phyloP scores from a whole-genome alignment of 805 yeast species.

The Candida qinlingensis region DNA sequence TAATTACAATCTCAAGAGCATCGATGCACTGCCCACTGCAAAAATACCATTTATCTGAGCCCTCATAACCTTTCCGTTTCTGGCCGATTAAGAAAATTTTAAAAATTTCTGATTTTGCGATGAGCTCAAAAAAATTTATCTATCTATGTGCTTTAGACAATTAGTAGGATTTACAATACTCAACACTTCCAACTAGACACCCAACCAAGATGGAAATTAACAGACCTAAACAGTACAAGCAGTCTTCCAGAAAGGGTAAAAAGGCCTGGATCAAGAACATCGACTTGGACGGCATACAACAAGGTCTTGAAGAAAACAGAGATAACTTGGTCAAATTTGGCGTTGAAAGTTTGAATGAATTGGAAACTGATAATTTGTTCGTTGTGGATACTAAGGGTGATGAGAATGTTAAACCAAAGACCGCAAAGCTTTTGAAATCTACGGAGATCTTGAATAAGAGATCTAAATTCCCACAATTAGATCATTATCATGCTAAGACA shows the following conservation, averaged over 20 bases:
- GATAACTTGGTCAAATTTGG: slow-evolving; percentile 57
- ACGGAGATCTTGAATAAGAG: slow-evolving; percentile 54
- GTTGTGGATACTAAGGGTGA: slow-evolving; percentile 67
- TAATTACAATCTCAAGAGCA: too few species aligned
- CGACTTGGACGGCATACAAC: slow-evolving; percentile 74
- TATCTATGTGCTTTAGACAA: not conserved
- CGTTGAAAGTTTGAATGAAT: slow-evolving; percentile 33
- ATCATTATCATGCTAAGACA: slow-evolving; percentile 30
- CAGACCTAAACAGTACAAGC: slow-evolving; percentile 57
- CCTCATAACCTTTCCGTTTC: too few species aligned
- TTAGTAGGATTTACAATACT: not conserved
- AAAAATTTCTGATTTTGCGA: not conserved
- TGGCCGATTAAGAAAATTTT: not conserved
- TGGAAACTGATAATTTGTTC: slow-evolving; percentile 44
- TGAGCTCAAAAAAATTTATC: slow-evolving; percentile 2
- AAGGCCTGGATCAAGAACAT: slow-evolving; percentile 91
- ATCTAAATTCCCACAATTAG: slow-evolving; percentile 72
- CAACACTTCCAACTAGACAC: too few species aligned
- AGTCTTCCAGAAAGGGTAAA: slow-evolving; percentile 87
- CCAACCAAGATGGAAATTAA: slow-evolving; percentile 28
- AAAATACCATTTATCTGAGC: too few species aligned
- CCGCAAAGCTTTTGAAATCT: slow-evolving; percentile 33
- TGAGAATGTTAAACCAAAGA: slow-evolving; percentile 34
- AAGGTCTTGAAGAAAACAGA: slow-evolving; percentile 60
- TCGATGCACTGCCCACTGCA: too few species aligned